A percentile compares a stretch with the other conserved stretches of the same genome.
phyloP scores from a whole-genome alignment of 108 stramenopile genomes.

The Cyclotella sp. region DNA sequence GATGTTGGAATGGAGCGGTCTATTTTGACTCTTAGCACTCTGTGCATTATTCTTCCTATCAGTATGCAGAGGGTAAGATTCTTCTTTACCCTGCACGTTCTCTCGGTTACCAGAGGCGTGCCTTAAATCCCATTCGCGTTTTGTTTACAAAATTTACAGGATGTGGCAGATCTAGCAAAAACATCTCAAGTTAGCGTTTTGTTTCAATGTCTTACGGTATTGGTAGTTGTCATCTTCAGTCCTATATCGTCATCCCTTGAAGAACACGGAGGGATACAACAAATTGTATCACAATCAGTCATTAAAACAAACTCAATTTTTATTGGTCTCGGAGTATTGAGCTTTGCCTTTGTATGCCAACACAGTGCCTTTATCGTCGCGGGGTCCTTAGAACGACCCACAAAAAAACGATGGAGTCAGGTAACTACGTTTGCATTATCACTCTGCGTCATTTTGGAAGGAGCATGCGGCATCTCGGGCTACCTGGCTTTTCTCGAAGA shows the following conservation, averaged over 20 bases:
- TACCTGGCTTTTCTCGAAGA: slow-evolving; percentile 52
- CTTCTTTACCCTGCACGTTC: too few species aligned
- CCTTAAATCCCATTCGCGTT: not conserved
- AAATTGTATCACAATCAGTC: slow-evolving; percentile 33
- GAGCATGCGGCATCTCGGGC: slow-evolving; percentile 34
- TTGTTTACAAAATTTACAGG: slow-evolving; percentile 28
- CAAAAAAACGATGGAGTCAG: slow-evolving; percentile 43
- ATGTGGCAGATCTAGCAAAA: slow-evolving; percentile 85
- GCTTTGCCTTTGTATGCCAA: slow-evolving; percentile 57
- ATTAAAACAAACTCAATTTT: slow-evolving; percentile 37
- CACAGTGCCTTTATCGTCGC: slow-evolving; percentile 56
- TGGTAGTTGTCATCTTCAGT: slow-evolving; percentile 41
- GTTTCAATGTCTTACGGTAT: slow-evolving; percentile 38
- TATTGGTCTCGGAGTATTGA: slow-evolving; percentile 49
- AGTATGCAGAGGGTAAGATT: slow-evolving; percentile 63
- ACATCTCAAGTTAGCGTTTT: slow-evolving; percentile 44
- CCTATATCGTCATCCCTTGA: slow-evolving; percentile 31
- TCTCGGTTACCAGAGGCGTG: too few species aligned
- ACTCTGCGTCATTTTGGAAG: slow-evolving; percentile 47
- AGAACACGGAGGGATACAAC: slow-evolving; percentile 32
- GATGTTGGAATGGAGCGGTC: slow-evolving; percentile 56
- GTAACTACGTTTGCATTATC: slow-evolving; percentile 42
- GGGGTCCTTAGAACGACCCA: slow-evolving; percentile 45
- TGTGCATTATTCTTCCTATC: slow-evolving; percentile 71
- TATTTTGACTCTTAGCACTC: slow-evolving; percentile 63